Conservation (phyloP, 2,329 filamentous ascomycete genomes). For the Blastomyces percursus region DNA sequence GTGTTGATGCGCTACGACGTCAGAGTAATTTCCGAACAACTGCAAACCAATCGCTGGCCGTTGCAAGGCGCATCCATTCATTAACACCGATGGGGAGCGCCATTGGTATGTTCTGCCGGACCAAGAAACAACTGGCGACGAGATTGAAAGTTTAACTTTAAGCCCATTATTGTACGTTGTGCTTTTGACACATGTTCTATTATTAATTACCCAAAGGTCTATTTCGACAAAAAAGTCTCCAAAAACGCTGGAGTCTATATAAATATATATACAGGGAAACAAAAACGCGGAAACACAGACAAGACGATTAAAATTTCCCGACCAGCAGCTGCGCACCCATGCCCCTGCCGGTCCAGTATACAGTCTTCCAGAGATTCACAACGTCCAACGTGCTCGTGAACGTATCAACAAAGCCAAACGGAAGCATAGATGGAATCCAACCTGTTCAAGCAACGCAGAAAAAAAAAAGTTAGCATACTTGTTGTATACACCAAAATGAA, state of each 20-base stretch:
- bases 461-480: neutral
- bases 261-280: too few species aligned
- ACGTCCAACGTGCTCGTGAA: constrained; percentile 73
- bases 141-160: too few species aligned
- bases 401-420: constrained; percentile 76
- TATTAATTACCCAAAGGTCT: neutral
- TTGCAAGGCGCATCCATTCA: neutral
- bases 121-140: neutral
- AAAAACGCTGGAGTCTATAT: neutral
- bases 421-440: constrained; percentile 88
- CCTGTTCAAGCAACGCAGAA: constrained; percentile 33
- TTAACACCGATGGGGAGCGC: too few species aligned
- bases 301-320: constrained; percentile 52
- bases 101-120: neutral
- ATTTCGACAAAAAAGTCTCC: neutral
- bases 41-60: neutral
- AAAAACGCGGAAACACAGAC: neutral
- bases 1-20: neutral
- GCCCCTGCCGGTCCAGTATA: constrained; percentile 59
- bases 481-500: neutral
- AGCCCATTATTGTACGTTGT: neutral
- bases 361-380: constrained; percentile 73
- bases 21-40: neutral
- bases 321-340: constrained; percentile 62
- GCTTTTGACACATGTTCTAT: neutral